These are phyloP conservation scores for Rhizoclosmatium sp. DNA, from an alignment of 192 early-diverging fungal genomes.

Conservation along the genomic window DNA sequence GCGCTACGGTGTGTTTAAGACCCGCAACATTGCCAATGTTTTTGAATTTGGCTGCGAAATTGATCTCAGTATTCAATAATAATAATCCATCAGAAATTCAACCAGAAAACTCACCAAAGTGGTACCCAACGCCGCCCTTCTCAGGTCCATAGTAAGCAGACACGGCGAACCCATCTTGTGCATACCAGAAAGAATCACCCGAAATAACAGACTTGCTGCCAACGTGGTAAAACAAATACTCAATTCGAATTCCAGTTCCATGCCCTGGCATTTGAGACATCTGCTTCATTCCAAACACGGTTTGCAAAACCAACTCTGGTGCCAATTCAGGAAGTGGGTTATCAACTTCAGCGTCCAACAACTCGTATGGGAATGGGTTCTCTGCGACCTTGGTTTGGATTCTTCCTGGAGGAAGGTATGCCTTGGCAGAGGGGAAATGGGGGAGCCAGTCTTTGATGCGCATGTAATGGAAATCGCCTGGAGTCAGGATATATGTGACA, in stretches of 20 bases:
- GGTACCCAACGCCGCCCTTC: background rate
- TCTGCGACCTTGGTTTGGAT: slow-evolving; percentile 8
- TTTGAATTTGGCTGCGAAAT: background rate
- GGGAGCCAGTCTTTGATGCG: slow-evolving; percentile 11
- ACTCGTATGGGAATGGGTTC: slow-evolving; percentile 3
- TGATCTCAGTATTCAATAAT: background rate
- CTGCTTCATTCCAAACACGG: slow-evolving; percentile 20
- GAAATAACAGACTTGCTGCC: background rate
- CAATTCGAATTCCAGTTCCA: background rate
- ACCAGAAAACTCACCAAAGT: background rate
- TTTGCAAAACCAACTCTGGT: background rate
- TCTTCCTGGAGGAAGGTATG: background rate
- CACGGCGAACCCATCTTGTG: background rate
- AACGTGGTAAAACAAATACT: background rate
- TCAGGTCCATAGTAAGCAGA: background rate
- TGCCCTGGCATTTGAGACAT: background rate
- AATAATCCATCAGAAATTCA: background rate
- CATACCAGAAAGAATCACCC: slow-evolving; percentile 17
- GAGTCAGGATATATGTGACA: background rate
- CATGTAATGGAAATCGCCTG: slow-evolving; percentile 21
- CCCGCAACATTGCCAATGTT: background rate
- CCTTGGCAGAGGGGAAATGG: slow-evolving; percentile 15
- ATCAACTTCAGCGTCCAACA: slow-evolving; percentile 7
- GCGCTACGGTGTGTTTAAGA: background rate
- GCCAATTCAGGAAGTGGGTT: slow-evolving; percentile 9